A percentile compares a stretch with the other conserved stretches of the same genome.
These are phyloP conservation scores for Protoeuglena noctilucae DNA, from an alignment of 139 green algal genomes.

Conservation along the genomic window DNA sequence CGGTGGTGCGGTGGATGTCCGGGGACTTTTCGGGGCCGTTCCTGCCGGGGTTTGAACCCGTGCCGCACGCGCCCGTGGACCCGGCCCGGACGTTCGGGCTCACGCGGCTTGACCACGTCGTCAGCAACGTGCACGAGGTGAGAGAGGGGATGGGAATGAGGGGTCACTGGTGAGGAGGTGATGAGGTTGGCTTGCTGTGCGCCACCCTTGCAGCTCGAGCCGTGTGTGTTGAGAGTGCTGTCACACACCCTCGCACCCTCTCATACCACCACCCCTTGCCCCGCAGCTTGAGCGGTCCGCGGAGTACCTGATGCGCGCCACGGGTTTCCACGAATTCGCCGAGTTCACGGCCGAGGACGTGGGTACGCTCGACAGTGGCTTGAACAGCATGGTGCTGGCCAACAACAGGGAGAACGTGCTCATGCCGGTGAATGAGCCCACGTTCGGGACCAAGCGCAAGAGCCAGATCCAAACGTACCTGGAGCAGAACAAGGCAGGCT, in stretches of 20 bases:
- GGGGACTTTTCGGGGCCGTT: constrained; percentile 40
- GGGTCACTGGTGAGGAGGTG: constrained; percentile 36
- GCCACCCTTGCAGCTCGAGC: neutral
- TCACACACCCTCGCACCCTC: too few species aligned
- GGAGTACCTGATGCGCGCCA: neutral
- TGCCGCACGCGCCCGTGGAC: constrained; percentile 16
- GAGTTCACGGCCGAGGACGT: constrained; percentile 94
- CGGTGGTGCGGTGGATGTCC: constrained; percentile 66
- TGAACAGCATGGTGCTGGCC: constrained; percentile 83
- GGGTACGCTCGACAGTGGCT: constrained; percentile 76
- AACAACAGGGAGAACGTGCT: constrained; percentile 90
- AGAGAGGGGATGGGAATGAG: constrained; percentile 49
- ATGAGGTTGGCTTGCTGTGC: neutral
- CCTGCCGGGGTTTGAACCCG: constrained; percentile 53
- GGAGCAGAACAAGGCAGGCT: constrained; percentile 88
- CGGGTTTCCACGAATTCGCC: constrained; percentile 90
- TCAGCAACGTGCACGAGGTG: constrained; percentile 84
- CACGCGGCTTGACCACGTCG: constrained; percentile 76
- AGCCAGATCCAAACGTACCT: constrained; percentile 82
- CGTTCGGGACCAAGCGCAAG: constrained; percentile 65
- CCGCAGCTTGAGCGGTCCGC: too few species aligned
- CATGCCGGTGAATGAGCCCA: constrained; percentile 92
- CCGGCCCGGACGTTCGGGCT: constrained; percentile 48
- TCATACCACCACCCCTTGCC: too few species aligned
- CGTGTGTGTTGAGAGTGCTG: too few species aligned